phyloP scores from a whole-genome alignment of 2,329 filamentous ascomycete genomes.

The Talaromyces amestolkiae region DNA sequence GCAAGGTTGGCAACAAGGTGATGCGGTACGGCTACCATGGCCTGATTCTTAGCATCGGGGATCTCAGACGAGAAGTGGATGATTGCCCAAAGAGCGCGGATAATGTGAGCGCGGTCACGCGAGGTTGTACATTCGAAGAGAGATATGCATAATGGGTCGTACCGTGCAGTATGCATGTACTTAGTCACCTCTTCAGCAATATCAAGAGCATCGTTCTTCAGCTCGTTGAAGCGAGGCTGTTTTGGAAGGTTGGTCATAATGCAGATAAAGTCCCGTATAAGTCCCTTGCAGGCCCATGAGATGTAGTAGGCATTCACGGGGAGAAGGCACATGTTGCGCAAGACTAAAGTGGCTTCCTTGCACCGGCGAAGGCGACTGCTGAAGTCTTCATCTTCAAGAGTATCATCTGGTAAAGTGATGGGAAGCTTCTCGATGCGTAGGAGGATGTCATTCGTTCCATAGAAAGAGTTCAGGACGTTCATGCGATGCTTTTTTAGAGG shows the following conservation, averaged over 20 bases:
- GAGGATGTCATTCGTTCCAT: conserved; percentile 69
- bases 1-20: conserved; percentile 34
- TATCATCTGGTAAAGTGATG: conserved; percentile 60
- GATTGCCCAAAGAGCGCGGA: conserved; percentile 76
- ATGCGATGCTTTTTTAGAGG: conserved; percentile 40
- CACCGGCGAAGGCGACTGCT: conserved; percentile 70
- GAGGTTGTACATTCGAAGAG: conserved; percentile 59
- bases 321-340: conserved; percentile 95
- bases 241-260: conserved; percentile 76
- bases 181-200: conserved; percentile 88
- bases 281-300: conserved; percentile 57
- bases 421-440: conserved; percentile 66
- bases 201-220: conserved; percentile 88
- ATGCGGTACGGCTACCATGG: conserved; percentile 40
- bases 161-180: conserved; percentile 67
- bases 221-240: conserved; percentile 68
- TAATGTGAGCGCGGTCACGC: conserved; percentile 75
- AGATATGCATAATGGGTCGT: conserved; percentile 76
- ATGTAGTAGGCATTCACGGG: conserved; percentile 83
- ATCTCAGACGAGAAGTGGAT: conserved; percentile 86
- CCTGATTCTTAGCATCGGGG: conserved; percentile 67
- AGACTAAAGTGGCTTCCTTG: conserved; percentile 80
- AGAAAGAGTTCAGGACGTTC: conserved; percentile 62
- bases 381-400: conserved; percentile 68
- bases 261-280: conserved; percentile 77